These are phyloP conservation scores for Ophiostoma sp. DNA, from an alignment of 2,329 filamentous ascomycete species.

Conservation along the genomic window DNA sequence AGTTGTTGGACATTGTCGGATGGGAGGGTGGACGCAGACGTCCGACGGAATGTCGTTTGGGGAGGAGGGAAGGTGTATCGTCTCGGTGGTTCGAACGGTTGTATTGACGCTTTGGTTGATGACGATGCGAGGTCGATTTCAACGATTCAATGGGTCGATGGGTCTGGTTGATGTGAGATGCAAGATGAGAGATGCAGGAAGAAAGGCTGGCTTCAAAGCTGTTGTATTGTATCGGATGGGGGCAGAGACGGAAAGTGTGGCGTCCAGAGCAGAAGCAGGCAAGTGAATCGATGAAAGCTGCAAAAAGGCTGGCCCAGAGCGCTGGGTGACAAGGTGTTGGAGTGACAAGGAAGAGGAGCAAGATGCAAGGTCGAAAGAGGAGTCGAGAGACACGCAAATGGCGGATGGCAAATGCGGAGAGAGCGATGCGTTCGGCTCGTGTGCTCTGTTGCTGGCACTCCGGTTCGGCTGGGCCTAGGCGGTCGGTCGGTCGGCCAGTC, in stretches of 20 bases:
- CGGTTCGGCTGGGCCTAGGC: not conserved
- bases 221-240: not conserved
- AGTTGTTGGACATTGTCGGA: constrained; percentile 46
- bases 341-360: not conserved
- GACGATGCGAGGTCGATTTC: not conserved
- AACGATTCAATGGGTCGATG: not conserved
- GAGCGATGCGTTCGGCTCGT: not conserved
- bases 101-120: not conserved
- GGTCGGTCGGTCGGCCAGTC: not conserved
- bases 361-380: not conserved
- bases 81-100: not conserved
- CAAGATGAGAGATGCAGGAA: not conserved
- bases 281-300: not conserved
- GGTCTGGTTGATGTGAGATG: not conserved
- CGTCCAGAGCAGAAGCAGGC: not conserved
- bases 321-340: not conserved
- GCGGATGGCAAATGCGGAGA: constrained; percentile 1
- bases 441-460: not conserved
- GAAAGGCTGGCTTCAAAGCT: not conserved
- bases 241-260: not conserved
- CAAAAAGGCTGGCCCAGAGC: not conserved
- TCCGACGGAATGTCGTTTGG: not conserved
- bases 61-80: not conserved
- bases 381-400: not conserved
- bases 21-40: constrained; percentile 13